phyloP scores from a whole-genome alignment of 352 stramenopile genomes.

The Globisporangium canariense region DNA sequence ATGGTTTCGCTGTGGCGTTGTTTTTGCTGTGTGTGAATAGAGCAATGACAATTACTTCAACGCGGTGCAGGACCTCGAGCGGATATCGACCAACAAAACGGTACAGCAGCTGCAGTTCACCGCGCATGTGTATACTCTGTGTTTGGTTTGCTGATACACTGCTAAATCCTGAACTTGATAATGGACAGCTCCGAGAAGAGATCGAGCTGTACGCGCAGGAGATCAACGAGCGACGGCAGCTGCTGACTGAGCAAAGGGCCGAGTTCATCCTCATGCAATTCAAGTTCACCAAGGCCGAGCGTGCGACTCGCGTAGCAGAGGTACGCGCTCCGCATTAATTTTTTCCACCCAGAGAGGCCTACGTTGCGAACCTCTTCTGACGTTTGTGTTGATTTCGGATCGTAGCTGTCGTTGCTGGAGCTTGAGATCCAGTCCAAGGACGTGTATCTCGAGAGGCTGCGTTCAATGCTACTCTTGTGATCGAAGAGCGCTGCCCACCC shows the following conservation, averaged over 20 bases:
- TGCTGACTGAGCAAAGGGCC: constrained; percentile 28
- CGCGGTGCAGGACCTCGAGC: constrained; percentile 60
- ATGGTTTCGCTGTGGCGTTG: background rate
- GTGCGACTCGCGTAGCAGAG: constrained; percentile 51
- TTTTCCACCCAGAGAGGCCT: background rate
- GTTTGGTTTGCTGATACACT: background rate
- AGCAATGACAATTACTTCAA: constrained; percentile 54
- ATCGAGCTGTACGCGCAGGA: constrained; percentile 57
- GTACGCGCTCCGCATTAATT: constrained; percentile 21
- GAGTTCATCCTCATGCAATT: constrained; percentile 51
- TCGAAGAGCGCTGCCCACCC: background rate
- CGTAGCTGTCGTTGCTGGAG: constrained; percentile 58
- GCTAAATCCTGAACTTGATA: constrained; percentile 5
- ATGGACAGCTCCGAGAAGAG: constrained; percentile 45
- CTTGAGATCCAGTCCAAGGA: constrained; percentile 65
- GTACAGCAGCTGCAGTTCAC: constrained; percentile 14
- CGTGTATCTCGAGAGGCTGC: constrained; percentile 64
- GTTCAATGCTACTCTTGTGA: constrained; percentile 33
- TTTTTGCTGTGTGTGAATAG: constrained; percentile 20
- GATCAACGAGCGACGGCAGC: constrained; percentile 37
- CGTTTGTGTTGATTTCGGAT: background rate
- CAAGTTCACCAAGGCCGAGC: constrained; percentile 43
- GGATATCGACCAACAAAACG: constrained; percentile 51
- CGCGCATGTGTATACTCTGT: background rate
- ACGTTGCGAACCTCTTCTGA: background rate